Evolutionary conservation across 164 flowering plant species (phyloP).

Genomic region (Stephania yunnanensis): DNA sequence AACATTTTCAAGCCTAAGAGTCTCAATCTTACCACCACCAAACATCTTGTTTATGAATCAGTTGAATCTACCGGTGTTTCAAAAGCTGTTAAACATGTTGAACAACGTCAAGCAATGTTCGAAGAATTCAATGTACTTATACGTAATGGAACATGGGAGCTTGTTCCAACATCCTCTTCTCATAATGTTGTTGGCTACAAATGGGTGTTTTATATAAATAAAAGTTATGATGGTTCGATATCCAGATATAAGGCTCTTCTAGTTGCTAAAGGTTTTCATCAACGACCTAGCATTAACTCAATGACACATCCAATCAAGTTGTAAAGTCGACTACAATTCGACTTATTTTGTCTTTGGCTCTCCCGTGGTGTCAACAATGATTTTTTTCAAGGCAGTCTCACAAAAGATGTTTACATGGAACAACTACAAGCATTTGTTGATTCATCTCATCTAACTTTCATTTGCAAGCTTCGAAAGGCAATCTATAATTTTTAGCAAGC

Average conservation of each 20-base stretch:
- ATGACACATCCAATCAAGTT: conserved; percentile 7
- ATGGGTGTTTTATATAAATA: too few relatives aligned
- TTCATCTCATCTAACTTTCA: neutral
- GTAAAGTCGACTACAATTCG: conserved; percentile 8
- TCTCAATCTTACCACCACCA: too few relatives aligned
- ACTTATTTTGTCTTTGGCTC: neutral
- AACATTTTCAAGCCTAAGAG: too few relatives aligned
- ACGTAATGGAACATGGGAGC: too few relatives aligned
- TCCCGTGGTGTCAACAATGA: neutral
- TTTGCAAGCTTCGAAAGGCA: neutral
- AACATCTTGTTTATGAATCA: too few relatives aligned
- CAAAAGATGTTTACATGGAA: neutral
- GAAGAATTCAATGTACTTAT: too few relatives aligned
- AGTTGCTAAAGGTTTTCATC: neutral
- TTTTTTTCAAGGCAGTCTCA: neutral
- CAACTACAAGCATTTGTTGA: neutral
- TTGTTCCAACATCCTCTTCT: too few relatives aligned
- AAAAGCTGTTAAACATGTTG: too few relatives aligned
- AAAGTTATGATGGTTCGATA: too few relatives aligned
- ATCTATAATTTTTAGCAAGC: neutral
- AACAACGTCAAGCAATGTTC: too few relatives aligned
- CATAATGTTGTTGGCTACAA: too few relatives aligned
- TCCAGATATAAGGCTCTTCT: neutral
- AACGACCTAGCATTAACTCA: neutral
- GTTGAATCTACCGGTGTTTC: too few relatives aligned